Base-by-base conservation (phyloP, 78 protist genomes). In the Protostelium mycophagum region DNA sequence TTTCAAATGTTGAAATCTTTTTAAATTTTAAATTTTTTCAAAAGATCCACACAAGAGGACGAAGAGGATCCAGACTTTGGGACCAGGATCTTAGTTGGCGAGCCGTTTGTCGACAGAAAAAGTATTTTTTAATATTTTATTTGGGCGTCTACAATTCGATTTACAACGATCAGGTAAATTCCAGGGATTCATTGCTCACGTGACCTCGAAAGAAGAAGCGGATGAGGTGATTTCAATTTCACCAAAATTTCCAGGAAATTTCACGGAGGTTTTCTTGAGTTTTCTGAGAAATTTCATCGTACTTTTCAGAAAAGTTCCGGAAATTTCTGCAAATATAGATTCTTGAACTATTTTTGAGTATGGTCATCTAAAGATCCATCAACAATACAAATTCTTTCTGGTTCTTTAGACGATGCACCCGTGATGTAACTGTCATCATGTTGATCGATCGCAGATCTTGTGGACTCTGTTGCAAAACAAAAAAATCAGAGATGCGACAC, bases 401-500 rank as follows among this genome's bases (percentile, higher is more conserved):
- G n/a, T n/a, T n/a, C n/a, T n/a, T n/a, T n/a, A n/a, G n/a, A n/a
- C n/a, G n/a, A n/a, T n/a, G n/a, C n/a, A n/a, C n/a, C n/a, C n/a
- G n/a, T n/a, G n/a, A n/a, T n/a, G n/a, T n/a, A n/a, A 51, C 73
- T 5, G 16, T 51, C 73, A 51, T 16, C 73, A 51, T 51, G 31
- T 51, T 51, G 73, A 51, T 51, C n/a, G 73, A 5, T 51, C 16
- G 5, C 73, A 51, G 73, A 51, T 93, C 16, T 38, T 93, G 25
- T 83, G 90, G n/a, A 63, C 88, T 34, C 63, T 93, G 34, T 5
- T 73, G 37, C n/a, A 35, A 25, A 39, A 73, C 88, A 93, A 89
- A 73, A 88, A 86, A 10, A 93, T 93, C 23, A 63, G 86, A 37
- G 90, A 89, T 0, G 95, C 95, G 1, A 93, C 95, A 0, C 95